Conservation (phyloP, 768 basidiomycete species). For the Pleurotus tuber-regium region DNA sequence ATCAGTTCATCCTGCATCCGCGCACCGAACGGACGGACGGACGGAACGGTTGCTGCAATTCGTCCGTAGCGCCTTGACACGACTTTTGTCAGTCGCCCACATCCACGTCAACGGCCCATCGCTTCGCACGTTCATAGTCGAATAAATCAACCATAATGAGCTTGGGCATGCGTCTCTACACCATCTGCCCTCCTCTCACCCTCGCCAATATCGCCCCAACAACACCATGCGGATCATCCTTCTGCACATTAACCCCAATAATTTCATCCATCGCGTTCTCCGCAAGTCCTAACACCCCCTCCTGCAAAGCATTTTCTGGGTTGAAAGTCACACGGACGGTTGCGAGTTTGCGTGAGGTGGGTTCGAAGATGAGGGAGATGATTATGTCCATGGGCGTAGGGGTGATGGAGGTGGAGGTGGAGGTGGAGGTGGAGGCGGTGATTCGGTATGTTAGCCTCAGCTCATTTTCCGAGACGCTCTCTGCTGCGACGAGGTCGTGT, state of each 20-base stretch:
- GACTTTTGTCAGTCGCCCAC: no score
- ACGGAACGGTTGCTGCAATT: no score
- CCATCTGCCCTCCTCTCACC: constrained; percentile 27
- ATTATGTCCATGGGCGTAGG: constrained; percentile 39
- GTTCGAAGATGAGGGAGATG: constrained; percentile 63
- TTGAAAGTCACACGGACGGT: constrained; percentile 55
- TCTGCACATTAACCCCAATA: constrained; percentile 58
- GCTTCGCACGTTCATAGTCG: no score
- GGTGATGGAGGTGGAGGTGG: no score
- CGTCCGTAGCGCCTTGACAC: no score
- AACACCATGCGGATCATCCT: constrained; percentile 64
- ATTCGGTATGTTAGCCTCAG: constrained; percentile 67
- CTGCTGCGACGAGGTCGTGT: constrained; percentile 55
- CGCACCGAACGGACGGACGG: no score
- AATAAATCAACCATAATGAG: no score
- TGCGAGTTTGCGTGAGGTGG: constrained; percentile 64
- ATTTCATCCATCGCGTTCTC: constrained; percentile 49
- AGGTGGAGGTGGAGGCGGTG: constrained; percentile 21
- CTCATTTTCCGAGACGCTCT: constrained; percentile 72
- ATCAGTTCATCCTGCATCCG: no score
- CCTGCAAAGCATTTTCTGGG: constrained; percentile 41
- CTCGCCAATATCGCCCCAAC: constrained; percentile 58
- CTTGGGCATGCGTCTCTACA: no score
- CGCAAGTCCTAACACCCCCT: neutral
- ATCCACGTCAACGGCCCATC: no score